These are phyloP conservation scores for Eutreptiella sp. DNA, from an alignment of 208 protist species.

Conservation along the genomic window DNA sequence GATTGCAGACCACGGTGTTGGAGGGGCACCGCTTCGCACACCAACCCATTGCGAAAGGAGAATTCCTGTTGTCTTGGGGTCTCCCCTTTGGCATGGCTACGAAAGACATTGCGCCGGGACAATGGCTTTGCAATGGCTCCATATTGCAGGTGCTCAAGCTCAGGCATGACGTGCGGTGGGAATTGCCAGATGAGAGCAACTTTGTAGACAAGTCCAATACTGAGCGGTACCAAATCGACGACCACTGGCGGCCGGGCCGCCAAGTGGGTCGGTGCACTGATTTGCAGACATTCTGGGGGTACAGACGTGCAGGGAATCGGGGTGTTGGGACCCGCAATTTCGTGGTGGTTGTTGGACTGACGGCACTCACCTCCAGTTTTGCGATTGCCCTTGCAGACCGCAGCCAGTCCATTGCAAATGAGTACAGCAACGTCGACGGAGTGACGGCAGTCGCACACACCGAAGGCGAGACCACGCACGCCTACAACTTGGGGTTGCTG, in stretches of 20 bases:
- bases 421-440: slow-evolving; percentile 33
- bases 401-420: background rate
- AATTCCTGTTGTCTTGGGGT: slow-evolving; percentile 27
- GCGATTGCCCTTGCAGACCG: background rate
- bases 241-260: background rate
- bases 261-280: background rate
- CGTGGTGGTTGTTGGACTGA: slow-evolving; percentile 25
- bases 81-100: slow-evolving; percentile 34
- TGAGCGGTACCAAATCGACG: background rate
- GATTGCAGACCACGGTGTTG: slow-evolving; percentile 30
- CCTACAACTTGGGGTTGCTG: slow-evolving; percentile 23
- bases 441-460: slow-evolving; percentile 29
- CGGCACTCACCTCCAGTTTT: slow-evolving; percentile 8
- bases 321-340: slow-evolving; percentile 39
- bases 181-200: slow-evolving; percentile 26
- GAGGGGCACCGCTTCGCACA: slow-evolving; percentile 39
- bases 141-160: slow-evolving; percentile 23
- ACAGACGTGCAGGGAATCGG: background rate
- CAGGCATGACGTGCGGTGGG: slow-evolving; percentile 17
- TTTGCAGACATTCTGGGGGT: slow-evolving; percentile 13
- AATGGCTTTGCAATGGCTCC: slow-evolving; percentile 28
- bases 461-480: slow-evolving; percentile 25
- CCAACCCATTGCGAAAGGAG: slow-evolving; percentile 1
- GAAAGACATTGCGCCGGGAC: slow-evolving; percentile 13
- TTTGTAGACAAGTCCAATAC: slow-evolving; percentile 15